Evolutionary conservation across 495 filamentous ascomycete genomes (phyloP), one percentile per base, ranked within the genome.

Genomic region (Durotheca rogersii): DNA sequence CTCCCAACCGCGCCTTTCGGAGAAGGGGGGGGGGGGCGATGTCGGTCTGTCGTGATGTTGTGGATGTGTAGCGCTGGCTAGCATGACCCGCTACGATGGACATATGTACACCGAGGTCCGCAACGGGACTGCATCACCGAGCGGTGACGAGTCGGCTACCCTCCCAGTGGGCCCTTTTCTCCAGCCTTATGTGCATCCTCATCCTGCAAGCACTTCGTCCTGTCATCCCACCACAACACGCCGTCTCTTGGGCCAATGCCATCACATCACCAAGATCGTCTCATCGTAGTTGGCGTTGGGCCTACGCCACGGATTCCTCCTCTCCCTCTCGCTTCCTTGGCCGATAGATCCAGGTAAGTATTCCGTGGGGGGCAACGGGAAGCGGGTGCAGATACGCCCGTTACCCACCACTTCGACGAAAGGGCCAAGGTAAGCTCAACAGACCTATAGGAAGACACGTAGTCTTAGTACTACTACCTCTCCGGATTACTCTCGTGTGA

Each of bases 21-120:
- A 27, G n/a, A n/a, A n/a, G n/a, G n/a, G n/a, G n/a, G n/a, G n/a
- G n/a, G n/a, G n/a, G n/a, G 23, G 23, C 9, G 4, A 27, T 27
- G 23, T 27, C 9, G 23, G 23, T 27, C 23, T 27, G 9, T 41
- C 34, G 42, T 50, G 25, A 49, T 36, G 45, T 35, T 30, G 38
- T n/a, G n/a, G n/a, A n/a, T n/a, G n/a, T n/a, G n/a, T n/a, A n/a
- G n/a, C n/a, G n/a, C n/a, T n/a, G n/a, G n/a, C n/a, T 2, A 2
- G 4, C 11, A 41, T 42, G 54, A 52, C 54, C 54, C 54, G 54
- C 55, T 58, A 23, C 21, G 36, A 29, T 58, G 49, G 55, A 46
- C 34, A 53, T 39, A 29, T 53, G 18, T 41, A 58, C 55, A 58
- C 55, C 55, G 55, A 58, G 55, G 37, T 29, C 48, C 49, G 44